Conservation (phyloP, 139 green algal species). For the Trebouxia sp. region DNA sequence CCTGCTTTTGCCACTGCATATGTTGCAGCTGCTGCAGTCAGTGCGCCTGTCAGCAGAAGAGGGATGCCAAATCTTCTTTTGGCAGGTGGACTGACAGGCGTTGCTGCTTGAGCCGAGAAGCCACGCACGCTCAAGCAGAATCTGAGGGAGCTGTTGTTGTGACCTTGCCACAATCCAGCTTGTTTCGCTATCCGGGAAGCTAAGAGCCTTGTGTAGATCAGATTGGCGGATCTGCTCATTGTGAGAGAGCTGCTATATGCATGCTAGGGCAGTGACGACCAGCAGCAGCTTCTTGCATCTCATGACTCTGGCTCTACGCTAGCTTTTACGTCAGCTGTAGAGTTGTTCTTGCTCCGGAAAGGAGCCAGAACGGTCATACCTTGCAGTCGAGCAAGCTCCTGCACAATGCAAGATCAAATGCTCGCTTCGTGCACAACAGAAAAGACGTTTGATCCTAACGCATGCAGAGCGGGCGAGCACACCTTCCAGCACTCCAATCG, state of each 20-base stretch:
- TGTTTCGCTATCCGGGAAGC: too few relatives aligned
- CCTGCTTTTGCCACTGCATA: not conserved
- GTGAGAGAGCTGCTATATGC: too few relatives aligned
- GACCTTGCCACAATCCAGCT: too few relatives aligned
- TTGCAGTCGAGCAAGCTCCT: not conserved
- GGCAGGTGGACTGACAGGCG: not conserved
- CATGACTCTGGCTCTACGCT: not conserved
- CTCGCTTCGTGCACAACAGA: not conserved
- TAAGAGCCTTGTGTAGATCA: too few relatives aligned
- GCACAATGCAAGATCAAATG: not conserved
- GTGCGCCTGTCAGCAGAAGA: not conserved
- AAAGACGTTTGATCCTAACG: not conserved
- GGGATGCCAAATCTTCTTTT: not conserved
- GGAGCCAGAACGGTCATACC: not conserved
- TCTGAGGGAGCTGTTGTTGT: too few relatives aligned
- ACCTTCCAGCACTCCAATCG: slow-evolving; percentile 15
- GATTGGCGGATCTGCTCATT: too few relatives aligned
- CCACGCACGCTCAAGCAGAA: too few relatives aligned
- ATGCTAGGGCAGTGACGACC: too few relatives aligned
- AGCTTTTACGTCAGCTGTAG: not conserved
- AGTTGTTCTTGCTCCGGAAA: not conserved
- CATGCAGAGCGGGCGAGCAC: not conserved
- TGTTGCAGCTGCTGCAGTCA: not conserved
- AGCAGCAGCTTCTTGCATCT: not conserved
- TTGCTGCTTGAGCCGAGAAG: not conserved